Base-by-base conservation (phyloP, 495 filamentous ascomycete species). In the Pseudevernia furfuracea region DNA sequence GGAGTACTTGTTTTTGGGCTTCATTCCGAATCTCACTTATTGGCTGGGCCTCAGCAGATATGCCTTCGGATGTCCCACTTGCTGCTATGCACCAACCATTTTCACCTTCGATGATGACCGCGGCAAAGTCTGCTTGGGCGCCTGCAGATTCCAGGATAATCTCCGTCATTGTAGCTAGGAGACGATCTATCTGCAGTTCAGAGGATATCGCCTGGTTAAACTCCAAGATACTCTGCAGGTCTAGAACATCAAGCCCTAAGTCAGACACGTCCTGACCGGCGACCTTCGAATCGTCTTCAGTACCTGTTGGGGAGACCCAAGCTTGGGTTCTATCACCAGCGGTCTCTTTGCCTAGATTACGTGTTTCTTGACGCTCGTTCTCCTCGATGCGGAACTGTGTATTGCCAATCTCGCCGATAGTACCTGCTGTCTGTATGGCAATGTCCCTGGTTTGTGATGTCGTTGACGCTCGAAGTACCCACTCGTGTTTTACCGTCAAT, bases 181-280 rank as follows among this genome's bases (percentile, higher is more conserved):
- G 84, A 59, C 86, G 85, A 64, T 96, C 91, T 28, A 96, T 86
- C 63, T 90, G 84, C 38, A 96, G 79, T 62, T 95, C 90, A 36
- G 90, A 95, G 17, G 91, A 95, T 70, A 96, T 90, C 52, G 95
- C 85, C 77, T 96, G 92, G 52, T 88, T 93, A 21, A 89, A 92
- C 69, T 91, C 86, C 14, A 96, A 80, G 60, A 96, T 96, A 48
- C 88, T 90, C 55, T 89, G 86, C 60, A 96, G 73, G 72, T 96
- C 92, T 60, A 96, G 89, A 75, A 95, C 92, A 73, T 96, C 91
- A 64, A 68, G 63, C 46, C 63, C 68, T 38, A 67, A 64, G 25
- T 67, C 63, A 17, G 67, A 64, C 19, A 66, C 55, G 39, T 67
- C 66, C n/a, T 53, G 62, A 34, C 28, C 53, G 3, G 57, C 43